phyloP scores from a whole-genome alignment of 2,329 filamentous ascomycete genomes.

The Colletotrichum sp. region DNA sequence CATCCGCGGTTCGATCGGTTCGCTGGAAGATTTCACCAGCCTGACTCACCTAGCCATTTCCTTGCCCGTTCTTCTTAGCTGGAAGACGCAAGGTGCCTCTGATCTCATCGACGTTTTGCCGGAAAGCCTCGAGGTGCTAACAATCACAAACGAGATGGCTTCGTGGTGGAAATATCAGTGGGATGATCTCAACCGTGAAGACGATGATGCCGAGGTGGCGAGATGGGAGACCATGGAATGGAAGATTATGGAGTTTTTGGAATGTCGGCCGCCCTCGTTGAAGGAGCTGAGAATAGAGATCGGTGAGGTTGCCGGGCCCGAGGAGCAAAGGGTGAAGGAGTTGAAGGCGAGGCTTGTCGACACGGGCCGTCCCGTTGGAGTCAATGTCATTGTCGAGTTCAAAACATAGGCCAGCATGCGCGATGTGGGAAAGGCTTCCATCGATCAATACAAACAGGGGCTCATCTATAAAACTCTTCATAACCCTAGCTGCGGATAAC shows the following conservation, averaged over 20 bases:
- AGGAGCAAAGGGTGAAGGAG: not conserved
- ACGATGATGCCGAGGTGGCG: not conserved
- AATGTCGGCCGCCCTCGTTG: not conserved
- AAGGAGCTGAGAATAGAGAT: not conserved
- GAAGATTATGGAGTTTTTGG: not conserved
- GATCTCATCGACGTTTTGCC: not conserved
- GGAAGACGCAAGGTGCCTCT: not conserved
- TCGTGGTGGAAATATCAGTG: not conserved
- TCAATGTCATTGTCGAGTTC: accelerated
- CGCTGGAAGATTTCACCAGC: not conserved
- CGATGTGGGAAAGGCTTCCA: not conserved
- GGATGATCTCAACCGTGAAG: not conserved
- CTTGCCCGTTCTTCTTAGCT: not conserved
- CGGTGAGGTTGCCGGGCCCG: not conserved
- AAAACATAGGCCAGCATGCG: not conserved
- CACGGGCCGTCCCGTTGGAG: not conserved
- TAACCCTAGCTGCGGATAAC: too few relatives aligned
- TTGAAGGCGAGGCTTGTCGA: not conserved
- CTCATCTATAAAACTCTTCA: accelerated
- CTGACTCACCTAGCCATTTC: not conserved
- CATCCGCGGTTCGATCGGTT: not conserved
- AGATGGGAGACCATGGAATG: not conserved
- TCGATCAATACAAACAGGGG: accelerated
- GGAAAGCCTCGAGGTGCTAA: not conserved
- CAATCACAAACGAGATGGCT: not conserved